phyloP scores from a whole-genome alignment of 805 yeast species.

The Metschnikowia amazonensis region DNA sequence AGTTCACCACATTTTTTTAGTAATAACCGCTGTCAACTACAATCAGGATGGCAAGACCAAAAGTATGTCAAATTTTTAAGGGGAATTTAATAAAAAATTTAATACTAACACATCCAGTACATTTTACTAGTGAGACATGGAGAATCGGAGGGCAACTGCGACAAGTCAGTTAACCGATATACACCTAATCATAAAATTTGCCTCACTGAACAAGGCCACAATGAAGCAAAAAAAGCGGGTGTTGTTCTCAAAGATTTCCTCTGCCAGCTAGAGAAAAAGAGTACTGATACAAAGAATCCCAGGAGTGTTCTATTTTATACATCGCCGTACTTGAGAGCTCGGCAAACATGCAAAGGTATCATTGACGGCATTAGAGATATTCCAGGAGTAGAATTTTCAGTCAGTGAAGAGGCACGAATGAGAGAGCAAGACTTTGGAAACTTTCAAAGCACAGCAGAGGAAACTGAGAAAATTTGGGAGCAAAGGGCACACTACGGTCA shows the following conservation, averaged over 20 bases:
- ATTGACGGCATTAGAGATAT: constrained; percentile 52
- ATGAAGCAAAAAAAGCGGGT: constrained; percentile 62
- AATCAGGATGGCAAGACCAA: constrained; percentile 29
- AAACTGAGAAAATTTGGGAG: constrained; percentile 77
- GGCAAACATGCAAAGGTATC: constrained; percentile 77
- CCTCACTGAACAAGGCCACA: constrained; percentile 66
- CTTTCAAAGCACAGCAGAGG: constrained; percentile 72
- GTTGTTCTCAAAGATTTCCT: constrained; percentile 40
- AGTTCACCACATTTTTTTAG: not conserved
- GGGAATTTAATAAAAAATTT: not conserved
- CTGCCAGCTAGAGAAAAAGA: constrained; percentile 26
- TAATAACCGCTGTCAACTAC: not conserved
- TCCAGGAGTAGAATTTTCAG: constrained; percentile 43
- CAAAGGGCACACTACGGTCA: constrained; percentile 84
- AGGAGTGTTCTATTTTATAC: constrained; percentile 68
- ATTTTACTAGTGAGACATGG: constrained; percentile 87
- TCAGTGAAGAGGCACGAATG: constrained; percentile 85
- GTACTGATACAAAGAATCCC: constrained; percentile 15
- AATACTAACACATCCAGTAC: constrained; percentile 37
- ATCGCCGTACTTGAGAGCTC: constrained; percentile 79
- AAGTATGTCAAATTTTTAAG: constrained; percentile 22
- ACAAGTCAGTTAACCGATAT: constrained; percentile 72
- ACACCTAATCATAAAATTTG: constrained; percentile 80
- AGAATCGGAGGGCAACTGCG: constrained; percentile 86
- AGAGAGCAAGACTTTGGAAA: constrained; percentile 96